A percentile compares a stretch with the other conserved stretches of the same genome.
These are phyloP conservation scores for Hypomyces rosellus DNA, from an alignment of 2,329 filamentous ascomycete genomes.

Conservation along the genomic window DNA sequence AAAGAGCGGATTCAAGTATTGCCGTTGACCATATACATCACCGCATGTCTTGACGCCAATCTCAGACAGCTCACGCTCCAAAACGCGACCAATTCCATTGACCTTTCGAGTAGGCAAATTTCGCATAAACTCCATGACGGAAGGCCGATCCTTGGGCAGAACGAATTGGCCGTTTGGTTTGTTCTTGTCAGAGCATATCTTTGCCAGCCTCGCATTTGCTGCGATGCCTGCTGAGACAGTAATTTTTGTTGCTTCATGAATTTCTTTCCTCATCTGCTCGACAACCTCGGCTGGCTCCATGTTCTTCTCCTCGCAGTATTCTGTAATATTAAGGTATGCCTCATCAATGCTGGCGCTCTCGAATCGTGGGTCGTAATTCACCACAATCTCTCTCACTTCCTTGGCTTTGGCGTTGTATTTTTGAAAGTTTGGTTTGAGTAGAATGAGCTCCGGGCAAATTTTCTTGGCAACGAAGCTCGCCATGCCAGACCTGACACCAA, in stretches of 20 bases:
- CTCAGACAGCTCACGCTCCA: conserved; percentile 83
- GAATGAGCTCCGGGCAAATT: conserved; percentile 78
- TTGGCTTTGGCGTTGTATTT: conserved; percentile 89
- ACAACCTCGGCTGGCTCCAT: conserved; percentile 69
- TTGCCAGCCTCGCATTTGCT: conserved; percentile 86
- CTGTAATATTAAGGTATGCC: conserved; percentile 90
- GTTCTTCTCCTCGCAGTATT: conserved; percentile 66
- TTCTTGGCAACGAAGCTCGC: conserved; percentile 93
- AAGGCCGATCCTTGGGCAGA: conserved; percentile 62
- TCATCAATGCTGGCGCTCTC: conserved; percentile 95
- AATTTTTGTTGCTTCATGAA: conserved; percentile 69
- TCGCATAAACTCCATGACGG: conserved; percentile 81
- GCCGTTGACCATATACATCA: conserved; percentile 73
- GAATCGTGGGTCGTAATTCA: conserved; percentile 82
- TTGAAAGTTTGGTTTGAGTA: conserved; percentile 77
- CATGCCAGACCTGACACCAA: conserved; percentile 91
- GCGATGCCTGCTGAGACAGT: conserved; percentile 94
- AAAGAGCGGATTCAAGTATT: conserved; percentile 70
- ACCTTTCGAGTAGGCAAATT: conserved; percentile 81
- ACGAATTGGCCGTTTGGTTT: conserved; percentile 92
- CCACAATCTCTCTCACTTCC: conserved; percentile 76
- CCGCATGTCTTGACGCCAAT: conserved; percentile 84
- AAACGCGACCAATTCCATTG: conserved; percentile 89
- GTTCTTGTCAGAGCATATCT: conserved; percentile 92
- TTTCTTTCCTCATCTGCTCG: conserved; percentile 67